Base-by-base conservation (phyloP, 768 basidiomycete species). In the Podaxis pistillaris region DNA sequence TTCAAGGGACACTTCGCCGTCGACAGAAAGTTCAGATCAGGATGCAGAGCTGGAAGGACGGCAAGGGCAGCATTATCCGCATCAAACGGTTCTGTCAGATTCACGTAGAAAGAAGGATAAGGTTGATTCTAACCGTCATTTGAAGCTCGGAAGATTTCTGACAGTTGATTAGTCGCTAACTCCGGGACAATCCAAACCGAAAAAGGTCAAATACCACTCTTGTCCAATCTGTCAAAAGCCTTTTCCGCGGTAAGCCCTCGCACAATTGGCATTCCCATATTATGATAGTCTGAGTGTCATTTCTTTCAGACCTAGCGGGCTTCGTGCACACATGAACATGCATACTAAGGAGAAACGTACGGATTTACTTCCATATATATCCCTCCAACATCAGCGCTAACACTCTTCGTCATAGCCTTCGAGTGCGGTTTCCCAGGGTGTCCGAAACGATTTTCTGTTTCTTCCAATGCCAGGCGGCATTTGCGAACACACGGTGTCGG, bases 391-490 rank as follows among this genome's bases (percentile, higher is more conserved):
- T 17, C 40, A 6, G 28, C 1, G 11, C 4, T 58, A 24, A 44
- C 33, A 13, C 3, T n/a, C 28, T 9, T 41, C 38, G 24, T 44
- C 15, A 7, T 24, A 76, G 75, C 74, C 3, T 74, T 68, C 56
- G 63, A 63, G n/a, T 88, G 86, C 70, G 78, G 76, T 0, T 80
- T 83, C 40, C 72, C 79, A 22, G 76, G 76, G 22, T 88, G 86
- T 68, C 72, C 72, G 33, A 84, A 86, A 64, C 74, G 77, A 2
- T 88, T 88, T 68, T 85, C 84, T 13, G 86, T 88, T 22, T 80
- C 86, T 24, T 87, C 86, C 3, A 88, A 88, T 65, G 86, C 86
- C 8, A 86, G 83, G 66, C 78, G 86, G 47, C 86, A 88, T 68
- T 79, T 87, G 63, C 83, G 85, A 38, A 86, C 84, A 7, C 86